Percentiles rank a stretch among this genome's conserved stretches.
phyloP scores from a whole-genome alignment of 352 stramenopile species.

The Phytophthora sansomeana region DNA sequence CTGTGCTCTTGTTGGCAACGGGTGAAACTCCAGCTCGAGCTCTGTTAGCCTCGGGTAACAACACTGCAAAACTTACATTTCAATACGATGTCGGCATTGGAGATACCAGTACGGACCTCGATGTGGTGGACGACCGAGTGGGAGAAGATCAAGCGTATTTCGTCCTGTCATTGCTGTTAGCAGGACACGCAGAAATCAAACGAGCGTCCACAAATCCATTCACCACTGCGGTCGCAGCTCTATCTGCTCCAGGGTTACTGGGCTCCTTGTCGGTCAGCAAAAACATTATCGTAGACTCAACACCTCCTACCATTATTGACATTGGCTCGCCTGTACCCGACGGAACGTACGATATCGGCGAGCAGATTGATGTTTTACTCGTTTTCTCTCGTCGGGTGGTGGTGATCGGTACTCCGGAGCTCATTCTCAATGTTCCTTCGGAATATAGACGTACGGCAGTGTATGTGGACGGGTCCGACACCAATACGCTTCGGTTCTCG shows the following conservation, averaged over 20 bases:
- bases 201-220: conserved; percentile 52
- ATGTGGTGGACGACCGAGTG: conserved; percentile 62
- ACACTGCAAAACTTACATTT: conserved; percentile 56
- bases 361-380: conserved; percentile 59
- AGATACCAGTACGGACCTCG: conserved; percentile 48
- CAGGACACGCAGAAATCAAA: conserved; percentile 50
- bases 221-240: conserved; percentile 47
- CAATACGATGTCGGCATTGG: conserved; percentile 51
- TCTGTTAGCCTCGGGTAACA: conserved; percentile 45
- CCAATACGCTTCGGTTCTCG: conserved; percentile 53
- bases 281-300: conserved; percentile 58
- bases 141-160: conserved; percentile 51
- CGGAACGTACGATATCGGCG: conserved; percentile 72
- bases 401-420: conserved; percentile 46
- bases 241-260: conserved; percentile 53
- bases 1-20: conserved; percentile 46
- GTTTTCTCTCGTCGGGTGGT: conserved; percentile 65
- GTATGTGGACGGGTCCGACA: conserved; percentile 60
- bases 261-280: conserved; percentile 57
- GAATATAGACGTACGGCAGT: conserved; percentile 47
- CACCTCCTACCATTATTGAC: conserved; percentile 49
- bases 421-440: conserved; percentile 61
- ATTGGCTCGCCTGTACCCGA: conserved; percentile 48
- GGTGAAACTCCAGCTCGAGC: conserved; percentile 29
- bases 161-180: conserved; percentile 50